phyloP scores from a whole-genome alignment of 2,329 filamentous ascomycete genomes.

The Ascomycota sp. region DNA sequence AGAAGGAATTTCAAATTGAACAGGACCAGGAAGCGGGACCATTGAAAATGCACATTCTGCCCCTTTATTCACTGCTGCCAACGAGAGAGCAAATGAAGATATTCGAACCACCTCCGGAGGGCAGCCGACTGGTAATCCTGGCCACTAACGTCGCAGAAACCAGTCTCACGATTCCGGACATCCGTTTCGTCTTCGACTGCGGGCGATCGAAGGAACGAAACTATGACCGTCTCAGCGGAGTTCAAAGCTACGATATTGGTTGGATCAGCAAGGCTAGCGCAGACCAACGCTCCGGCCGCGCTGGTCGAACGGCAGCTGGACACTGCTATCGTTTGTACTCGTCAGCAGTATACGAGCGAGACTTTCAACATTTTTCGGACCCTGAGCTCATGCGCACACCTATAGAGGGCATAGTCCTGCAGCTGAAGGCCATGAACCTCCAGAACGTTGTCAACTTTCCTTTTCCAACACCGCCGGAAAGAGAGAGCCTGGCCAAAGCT shows the following conservation, averaged over 20 bases:
- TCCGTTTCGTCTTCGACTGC: slow-evolving; percentile 88
- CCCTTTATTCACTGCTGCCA: slow-evolving; percentile 79
- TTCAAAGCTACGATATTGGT: slow-evolving; percentile 84
- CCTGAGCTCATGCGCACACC: slow-evolving; percentile 83
- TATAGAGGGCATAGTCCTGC: slow-evolving; percentile 78
- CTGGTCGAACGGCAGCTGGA: slow-evolving; percentile 82
- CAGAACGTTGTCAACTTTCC: slow-evolving; percentile 85
- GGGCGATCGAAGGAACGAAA: slow-evolving; percentile 82
- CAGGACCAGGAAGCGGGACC: slow-evolving; percentile 39
- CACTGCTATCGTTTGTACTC: slow-evolving; percentile 94
- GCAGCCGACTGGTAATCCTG: slow-evolving; percentile 66
- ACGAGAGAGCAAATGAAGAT: slow-evolving; percentile 81
- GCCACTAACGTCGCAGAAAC: slow-evolving; percentile 97
- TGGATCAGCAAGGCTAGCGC: slow-evolving; percentile 98
- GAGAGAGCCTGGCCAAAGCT: slow-evolving; percentile 55
- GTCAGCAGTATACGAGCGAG: slow-evolving; percentile 78
- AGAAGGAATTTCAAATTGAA: slow-evolving; percentile 46
- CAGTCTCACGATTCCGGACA: slow-evolving; percentile 86
- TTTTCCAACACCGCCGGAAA: slow-evolving; percentile 77
- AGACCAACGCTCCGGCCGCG: slow-evolving; percentile 77
- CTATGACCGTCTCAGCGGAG: slow-evolving; percentile 71
- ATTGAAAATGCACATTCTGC: slow-evolving; percentile 68
- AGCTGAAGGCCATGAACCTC: slow-evolving; percentile 87
- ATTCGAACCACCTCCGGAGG: slow-evolving; percentile 68
- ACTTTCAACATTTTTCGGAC: slow-evolving; percentile 68